Evolutionary conservation across 1,284 basidiomycete species (phyloP).

Genomic region (Meira nashicola): DNA sequence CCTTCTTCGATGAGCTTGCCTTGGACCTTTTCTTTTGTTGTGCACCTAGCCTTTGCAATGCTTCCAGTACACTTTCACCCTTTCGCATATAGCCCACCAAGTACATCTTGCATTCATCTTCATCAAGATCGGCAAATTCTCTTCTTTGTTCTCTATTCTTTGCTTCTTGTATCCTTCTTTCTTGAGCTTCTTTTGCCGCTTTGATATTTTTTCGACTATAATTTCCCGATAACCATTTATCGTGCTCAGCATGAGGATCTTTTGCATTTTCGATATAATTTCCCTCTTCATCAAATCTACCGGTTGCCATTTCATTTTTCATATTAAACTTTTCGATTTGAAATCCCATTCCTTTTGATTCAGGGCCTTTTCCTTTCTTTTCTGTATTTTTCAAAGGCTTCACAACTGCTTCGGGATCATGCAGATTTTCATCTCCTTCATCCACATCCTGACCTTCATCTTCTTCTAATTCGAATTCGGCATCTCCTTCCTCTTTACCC

Average conservation of each 20-base stretch:
- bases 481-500: slow-evolving; percentile 27
- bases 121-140: slow-evolving; percentile 66
- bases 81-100: slow-evolving; percentile 68
- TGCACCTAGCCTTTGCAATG: slow-evolving; percentile 75
- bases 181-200: slow-evolving; percentile 62
- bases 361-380: slow-evolving; percentile 15
- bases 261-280: slow-evolving; percentile 70
- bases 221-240: slow-evolving; percentile 87
- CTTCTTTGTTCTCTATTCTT: slow-evolving; percentile 57
- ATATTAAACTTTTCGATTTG: slow-evolving; percentile 96
- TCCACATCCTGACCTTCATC: slow-evolving; percentile 14
- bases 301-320: slow-evolving; percentile 96
- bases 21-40: slow-evolving; percentile 54
- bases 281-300: slow-evolving; percentile 91
- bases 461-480: slow-evolving; percentile 38
- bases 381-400: slow-evolving; percentile 20
- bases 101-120: slow-evolving; percentile 57
- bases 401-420: slow-evolving; percentile 16
- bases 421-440: slow-evolving; percentile 11
- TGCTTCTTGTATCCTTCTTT: slow-evolving; percentile 61
- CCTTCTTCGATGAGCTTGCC: slow-evolving; percentile 61
- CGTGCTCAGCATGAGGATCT: slow-evolving; percentile 85
- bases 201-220: slow-evolving; percentile 76
- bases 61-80: slow-evolving; percentile 84
- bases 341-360: slow-evolving; percentile 66